Evolutionary conservation across 1,284 basidiomycete genomes (phyloP).

Genomic region (Sutorius eximius): DNA sequence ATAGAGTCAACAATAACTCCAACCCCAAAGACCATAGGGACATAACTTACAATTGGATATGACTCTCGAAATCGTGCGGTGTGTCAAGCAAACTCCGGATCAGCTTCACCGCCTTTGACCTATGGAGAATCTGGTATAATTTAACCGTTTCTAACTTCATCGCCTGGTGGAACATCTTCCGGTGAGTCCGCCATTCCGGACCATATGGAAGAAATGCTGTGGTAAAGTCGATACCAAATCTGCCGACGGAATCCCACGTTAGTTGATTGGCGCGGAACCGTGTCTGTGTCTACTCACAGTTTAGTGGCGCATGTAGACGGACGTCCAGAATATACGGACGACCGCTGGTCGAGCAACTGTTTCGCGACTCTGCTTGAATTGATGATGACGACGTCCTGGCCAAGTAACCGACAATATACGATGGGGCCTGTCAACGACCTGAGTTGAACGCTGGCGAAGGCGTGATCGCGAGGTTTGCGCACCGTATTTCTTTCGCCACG

Average conservation of each 20-base stretch:
- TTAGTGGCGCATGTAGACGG: conserved; percentile 25
- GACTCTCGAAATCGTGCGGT: conserved; percentile 25
- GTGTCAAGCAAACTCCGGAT: conserved; percentile 22
- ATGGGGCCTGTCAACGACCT: conserved; percentile 24
- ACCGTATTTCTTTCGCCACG: conserved; percentile 33
- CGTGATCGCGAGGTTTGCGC: background rate
- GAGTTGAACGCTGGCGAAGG: background rate
- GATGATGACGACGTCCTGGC: conserved; percentile 29
- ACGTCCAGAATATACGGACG: conserved; percentile 31
- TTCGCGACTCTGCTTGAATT: conserved; percentile 30
- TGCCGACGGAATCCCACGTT: conserved; percentile 7
- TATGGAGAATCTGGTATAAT: conserved; percentile 23
- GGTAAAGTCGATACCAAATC: conserved; percentile 34
- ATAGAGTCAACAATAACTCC: background rate
- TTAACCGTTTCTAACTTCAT: conserved; percentile 22
- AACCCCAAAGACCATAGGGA: background rate
- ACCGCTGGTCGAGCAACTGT: conserved; percentile 33
- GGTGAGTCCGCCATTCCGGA: conserved; percentile 30
- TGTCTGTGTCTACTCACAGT: conserved; percentile 16
- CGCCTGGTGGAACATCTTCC: conserved; percentile 32
- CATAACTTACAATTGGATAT: conserved; percentile 23
- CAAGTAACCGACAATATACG: conserved; percentile 28
- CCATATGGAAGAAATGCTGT: conserved; percentile 36
- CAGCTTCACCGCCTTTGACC: conserved; percentile 24
- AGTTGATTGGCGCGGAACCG: background rate